phyloP scores from a whole-genome alignment of 2,329 filamentous ascomycete genomes.

The Trematosphaeria pertusa region DNA sequence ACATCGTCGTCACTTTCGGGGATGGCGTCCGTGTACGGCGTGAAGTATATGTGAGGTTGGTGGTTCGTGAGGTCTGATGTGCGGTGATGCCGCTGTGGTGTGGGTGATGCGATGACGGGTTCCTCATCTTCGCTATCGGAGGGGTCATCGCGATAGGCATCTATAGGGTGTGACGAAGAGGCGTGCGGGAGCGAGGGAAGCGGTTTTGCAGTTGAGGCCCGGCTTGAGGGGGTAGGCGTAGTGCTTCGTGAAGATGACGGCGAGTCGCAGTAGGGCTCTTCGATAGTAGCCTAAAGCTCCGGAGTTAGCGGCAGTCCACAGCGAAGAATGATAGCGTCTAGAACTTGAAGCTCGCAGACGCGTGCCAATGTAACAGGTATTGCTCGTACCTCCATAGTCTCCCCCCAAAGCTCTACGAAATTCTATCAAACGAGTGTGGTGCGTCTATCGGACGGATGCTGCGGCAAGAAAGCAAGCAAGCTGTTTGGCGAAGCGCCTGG shows the following conservation, averaged over 20 bases:
- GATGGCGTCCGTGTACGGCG: slow-evolving; percentile 16
- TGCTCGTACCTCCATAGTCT: too few relatives aligned
- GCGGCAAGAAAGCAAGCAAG: too few relatives aligned
- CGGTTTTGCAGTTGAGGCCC: slow-evolving; percentile 11
- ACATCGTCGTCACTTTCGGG: slow-evolving; percentile 30
- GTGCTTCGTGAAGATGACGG: slow-evolving; percentile 17
- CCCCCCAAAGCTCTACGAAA: too few relatives aligned
- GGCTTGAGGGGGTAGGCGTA: slow-evolving; percentile 9
- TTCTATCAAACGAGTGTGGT: too few relatives aligned
- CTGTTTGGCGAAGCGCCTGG: too few relatives aligned
- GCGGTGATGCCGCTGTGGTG: slow-evolving; percentile 12
- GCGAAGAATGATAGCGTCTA: too few relatives aligned
- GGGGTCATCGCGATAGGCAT: slow-evolving; percentile 26
- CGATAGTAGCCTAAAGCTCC: slow-evolving; percentile 8
- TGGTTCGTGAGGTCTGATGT: background rate
- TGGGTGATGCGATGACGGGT: slow-evolving; percentile 3
- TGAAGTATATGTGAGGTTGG: slow-evolving; percentile 3
- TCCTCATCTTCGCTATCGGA: background rate
- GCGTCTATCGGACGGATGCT: too few relatives aligned
- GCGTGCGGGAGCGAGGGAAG: slow-evolving; percentile 15
- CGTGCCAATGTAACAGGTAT: too few relatives aligned
- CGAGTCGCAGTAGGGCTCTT: slow-evolving; percentile 22
- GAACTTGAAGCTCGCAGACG: too few relatives aligned
- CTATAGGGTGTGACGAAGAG: slow-evolving; percentile 1
- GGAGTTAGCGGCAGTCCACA: too few relatives aligned